A percentile compares a stretch with the other conserved stretches of the same genome.
Evolutionary conservation across 2,329 filamentous ascomycete genomes (phyloP).

Genomic region (Botrytis squamosa): DNA sequence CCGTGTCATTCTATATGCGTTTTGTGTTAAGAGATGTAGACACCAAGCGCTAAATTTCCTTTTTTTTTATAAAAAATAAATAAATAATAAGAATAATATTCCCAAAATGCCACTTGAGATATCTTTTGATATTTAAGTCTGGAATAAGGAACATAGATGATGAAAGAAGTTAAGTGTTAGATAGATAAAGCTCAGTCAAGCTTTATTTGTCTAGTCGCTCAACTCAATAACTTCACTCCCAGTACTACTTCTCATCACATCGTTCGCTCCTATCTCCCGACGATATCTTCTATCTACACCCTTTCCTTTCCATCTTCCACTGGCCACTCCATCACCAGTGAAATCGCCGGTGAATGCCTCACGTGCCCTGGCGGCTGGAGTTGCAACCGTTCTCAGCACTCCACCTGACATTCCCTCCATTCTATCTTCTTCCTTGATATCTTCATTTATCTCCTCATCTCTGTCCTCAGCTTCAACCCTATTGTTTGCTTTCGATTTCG

Average conservation of each 20-base stretch:
- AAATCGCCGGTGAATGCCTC: not conserved
- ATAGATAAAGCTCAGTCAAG: not conserved
- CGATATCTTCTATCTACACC: not conserved
- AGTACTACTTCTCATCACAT: not conserved
- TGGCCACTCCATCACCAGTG: not conserved
- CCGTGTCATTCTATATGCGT: not conserved
- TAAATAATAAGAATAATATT: not conserved
- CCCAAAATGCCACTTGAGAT: not conserved
- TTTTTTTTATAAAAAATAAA: not conserved
- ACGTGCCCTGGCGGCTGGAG: not conserved
- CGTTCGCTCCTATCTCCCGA: no score
- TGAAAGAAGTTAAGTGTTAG: not conserved
- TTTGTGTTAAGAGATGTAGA: not conserved
- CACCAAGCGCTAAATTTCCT: not conserved
- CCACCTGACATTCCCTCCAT: not conserved
- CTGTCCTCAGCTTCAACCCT: not conserved
- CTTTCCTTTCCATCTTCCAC: constrained; percentile 11
- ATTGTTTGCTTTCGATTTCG: not conserved
- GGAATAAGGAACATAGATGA: not conserved
- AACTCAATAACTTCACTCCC: not conserved
- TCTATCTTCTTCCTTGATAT: not conserved
- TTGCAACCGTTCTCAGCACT: no score
- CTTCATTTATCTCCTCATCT: not conserved
- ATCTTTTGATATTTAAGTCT: not conserved
- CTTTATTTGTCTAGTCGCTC: not conserved